Conservation (phyloP, 352 stramenopile species). For the Phytophthora vignae region DNA sequence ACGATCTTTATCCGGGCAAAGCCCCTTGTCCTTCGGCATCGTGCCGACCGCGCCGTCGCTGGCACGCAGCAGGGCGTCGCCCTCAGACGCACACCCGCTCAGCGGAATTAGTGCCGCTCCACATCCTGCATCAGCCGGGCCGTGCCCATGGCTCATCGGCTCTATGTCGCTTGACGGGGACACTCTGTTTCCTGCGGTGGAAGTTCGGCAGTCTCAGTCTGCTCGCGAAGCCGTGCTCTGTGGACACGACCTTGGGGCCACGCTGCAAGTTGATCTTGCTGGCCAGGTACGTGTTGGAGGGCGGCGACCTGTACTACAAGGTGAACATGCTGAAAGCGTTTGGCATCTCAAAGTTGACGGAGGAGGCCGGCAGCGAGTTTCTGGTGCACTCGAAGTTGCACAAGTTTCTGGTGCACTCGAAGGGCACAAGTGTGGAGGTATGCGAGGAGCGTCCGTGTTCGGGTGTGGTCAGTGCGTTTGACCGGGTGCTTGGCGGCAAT, state of each 20-base stretch:
- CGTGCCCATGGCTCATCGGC: no score
- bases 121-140: no score
- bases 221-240: conserved; percentile 10
- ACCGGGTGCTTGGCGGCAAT: no score
- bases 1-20: no score
- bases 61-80: no score
- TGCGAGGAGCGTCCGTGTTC: conserved; percentile 5
- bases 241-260: conserved; percentile 9
- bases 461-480: conserved; percentile 12
- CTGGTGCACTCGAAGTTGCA: conserved; percentile 18
- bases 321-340: conserved; percentile 17
- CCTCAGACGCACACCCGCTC: no score
- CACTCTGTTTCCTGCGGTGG: conserved; percentile 7
- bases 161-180: conserved; percentile 7
- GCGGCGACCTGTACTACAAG: conserved; percentile 12
- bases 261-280: conserved; percentile 17
- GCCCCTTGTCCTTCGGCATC: no score
- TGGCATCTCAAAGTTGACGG: conserved; percentile 21
- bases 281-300: conserved; percentile 17
- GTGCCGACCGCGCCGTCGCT: no score
- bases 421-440: conserved; percentile 7
- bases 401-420: conserved; percentile 7
- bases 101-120: no score
- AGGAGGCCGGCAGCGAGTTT: conserved; percentile 15
- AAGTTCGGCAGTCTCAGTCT: conserved; percentile 1